Conservation (phyloP, 2,329 filamentous ascomycete species). For the Clonostachys solani region DNA sequence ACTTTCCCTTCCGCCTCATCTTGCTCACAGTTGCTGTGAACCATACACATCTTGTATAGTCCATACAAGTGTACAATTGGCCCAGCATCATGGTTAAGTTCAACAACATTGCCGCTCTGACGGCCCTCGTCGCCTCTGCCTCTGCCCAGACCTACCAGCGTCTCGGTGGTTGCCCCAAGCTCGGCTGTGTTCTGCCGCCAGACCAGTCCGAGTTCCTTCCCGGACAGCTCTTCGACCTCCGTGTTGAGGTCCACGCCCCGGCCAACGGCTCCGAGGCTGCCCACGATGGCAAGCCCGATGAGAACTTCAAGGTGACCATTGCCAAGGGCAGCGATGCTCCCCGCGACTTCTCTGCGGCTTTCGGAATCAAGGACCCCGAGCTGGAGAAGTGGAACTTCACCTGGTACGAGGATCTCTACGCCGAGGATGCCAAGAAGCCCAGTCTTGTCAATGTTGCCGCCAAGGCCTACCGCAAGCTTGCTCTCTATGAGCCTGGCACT, state of each 20-base stretch:
- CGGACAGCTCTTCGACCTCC: constrained; percentile 80
- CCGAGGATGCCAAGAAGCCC: constrained; percentile 63
- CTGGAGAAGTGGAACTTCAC: constrained; percentile 78
- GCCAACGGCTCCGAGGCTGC: constrained; percentile 79
- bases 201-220: constrained; percentile 76
- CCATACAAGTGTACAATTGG: too few species aligned
- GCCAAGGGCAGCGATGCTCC: constrained; percentile 53
- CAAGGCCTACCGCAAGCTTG: constrained; percentile 73
- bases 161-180: constrained; percentile 52
- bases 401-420: constrained; percentile 85
- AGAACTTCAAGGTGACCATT: constrained; percentile 72
- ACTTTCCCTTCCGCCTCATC: too few species aligned
- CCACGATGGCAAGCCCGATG: constrained; percentile 62
- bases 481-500: constrained; percentile 72
- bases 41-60: too few species aligned
- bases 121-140: constrained; percentile 29
- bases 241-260: constrained; percentile 77
- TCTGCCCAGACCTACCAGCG: constrained; percentile 56
- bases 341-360: constrained; percentile 59
- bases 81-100: constrained; percentile 27
- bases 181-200: constrained; percentile 57
- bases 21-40: too few species aligned
- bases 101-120: constrained; percentile 23
- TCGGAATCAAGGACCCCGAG: constrained; percentile 64
- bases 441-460: constrained; percentile 76